These are phyloP conservation scores for Zalaria sp. DNA, from an alignment of 2,329 filamentous ascomycete species.

Conservation along the genomic window DNA sequence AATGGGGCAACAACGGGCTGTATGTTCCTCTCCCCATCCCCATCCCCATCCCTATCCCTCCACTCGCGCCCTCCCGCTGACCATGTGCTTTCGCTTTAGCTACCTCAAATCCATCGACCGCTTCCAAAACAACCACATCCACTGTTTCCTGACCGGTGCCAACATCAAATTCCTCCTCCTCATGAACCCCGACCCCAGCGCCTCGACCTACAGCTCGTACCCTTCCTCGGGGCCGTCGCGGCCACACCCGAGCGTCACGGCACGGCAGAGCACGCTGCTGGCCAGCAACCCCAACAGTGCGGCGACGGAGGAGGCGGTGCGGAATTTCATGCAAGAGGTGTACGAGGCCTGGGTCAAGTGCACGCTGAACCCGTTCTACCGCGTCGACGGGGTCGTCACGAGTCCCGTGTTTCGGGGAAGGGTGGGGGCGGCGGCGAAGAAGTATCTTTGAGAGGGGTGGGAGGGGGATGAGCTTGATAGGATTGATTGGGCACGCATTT, in stretches of 20 bases:
- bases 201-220: constrained; percentile 19
- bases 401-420: constrained; percentile 75
- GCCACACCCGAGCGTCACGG: constrained; percentile 10
- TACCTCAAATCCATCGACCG: constrained; percentile 95
- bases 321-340: constrained; percentile 87
- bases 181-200: constrained; percentile 53
- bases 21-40: constrained; percentile 25
- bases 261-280: constrained; percentile 19
- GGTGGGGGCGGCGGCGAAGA: constrained; percentile 79
- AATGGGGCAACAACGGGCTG: constrained; percentile 82
- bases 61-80: no score
- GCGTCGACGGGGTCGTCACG: constrained; percentile 66
- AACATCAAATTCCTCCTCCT: constrained; percentile 92
- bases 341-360: constrained; percentile 97
- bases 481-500: no score
- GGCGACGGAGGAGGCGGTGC: constrained; percentile 88
- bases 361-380: constrained; percentile 93
- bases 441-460: constrained; percentile 53
- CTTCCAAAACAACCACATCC: constrained; percentile 92
- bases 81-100: constrained; percentile 30
- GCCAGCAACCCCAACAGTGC: constrained; percentile 64
- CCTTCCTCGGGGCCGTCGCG: constrained; percentile 12
- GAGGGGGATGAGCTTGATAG: no score
- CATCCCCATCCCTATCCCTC: no score
- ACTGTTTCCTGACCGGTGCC: constrained; percentile 82